A percentile compares a stretch with the other conserved stretches of the same genome.
Evolutionary conservation across 345 rosid genomes (phyloP).

Genomic region (Melaleuca quinquenervia): DNA sequence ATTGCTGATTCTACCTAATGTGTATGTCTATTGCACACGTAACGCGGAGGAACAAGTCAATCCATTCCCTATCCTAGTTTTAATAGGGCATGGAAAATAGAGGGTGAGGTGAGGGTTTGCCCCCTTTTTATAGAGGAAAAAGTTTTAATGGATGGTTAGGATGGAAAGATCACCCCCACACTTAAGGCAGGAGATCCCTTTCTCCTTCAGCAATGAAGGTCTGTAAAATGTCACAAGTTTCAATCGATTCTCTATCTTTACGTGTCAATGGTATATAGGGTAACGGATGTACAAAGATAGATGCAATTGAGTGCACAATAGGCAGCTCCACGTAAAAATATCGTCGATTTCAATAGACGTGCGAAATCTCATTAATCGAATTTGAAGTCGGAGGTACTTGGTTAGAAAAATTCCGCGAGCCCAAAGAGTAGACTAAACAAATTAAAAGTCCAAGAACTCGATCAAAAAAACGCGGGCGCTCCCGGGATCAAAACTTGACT

Average conservation of each 20-base stretch:
- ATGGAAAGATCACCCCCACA: too few relatives aligned
- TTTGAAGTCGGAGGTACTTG: not conserved
- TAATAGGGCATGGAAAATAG: too few relatives aligned
- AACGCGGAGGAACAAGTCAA: not conserved
- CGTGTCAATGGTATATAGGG: not conserved
- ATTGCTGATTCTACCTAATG: not conserved
- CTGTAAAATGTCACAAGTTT: not conserved
- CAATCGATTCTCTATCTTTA: not conserved
- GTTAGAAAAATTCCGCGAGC: not conserved
- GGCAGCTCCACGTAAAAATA: not conserved
- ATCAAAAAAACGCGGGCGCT: not conserved
- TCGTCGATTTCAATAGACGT: not conserved
- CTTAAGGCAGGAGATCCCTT: too few relatives aligned
- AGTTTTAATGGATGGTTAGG: too few relatives aligned
- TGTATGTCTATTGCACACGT: not conserved
- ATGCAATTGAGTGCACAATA: not conserved
- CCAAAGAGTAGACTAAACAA: not conserved
- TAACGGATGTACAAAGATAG: not conserved
- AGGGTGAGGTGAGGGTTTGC: too few relatives aligned
- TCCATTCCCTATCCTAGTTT: too few relatives aligned
- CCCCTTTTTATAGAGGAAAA: too few relatives aligned
- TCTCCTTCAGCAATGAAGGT: too few relatives aligned
- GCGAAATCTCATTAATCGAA: not conserved
- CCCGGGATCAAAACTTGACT: not conserved
- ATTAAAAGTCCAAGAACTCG: not conserved